Conservation (phyloP, 1,284 basidiomycete genomes). For the Tetrapyrgos nigripes region DNA sequence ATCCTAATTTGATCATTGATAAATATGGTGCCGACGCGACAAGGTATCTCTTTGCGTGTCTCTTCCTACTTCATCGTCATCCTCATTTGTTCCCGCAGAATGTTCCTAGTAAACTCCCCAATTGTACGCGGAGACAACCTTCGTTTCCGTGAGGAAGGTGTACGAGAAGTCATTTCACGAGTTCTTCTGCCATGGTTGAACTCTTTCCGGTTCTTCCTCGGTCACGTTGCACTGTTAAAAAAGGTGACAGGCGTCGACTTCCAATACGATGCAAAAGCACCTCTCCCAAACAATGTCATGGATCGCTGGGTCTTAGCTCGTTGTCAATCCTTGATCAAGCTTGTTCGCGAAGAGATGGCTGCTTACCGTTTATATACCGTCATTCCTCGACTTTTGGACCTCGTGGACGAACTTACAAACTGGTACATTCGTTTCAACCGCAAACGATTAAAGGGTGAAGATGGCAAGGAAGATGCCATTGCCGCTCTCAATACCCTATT, state of each 20-base stretch:
- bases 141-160: conserved; percentile 97
- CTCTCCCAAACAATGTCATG: conserved; percentile 94
- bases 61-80: neutral
- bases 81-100: conserved; percentile 49
- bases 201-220: conserved; percentile 98
- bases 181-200: conserved; percentile 99
- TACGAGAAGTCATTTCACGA: conserved; percentile 94
- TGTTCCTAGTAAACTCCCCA: conserved; percentile 99
- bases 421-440: conserved; percentile 99
- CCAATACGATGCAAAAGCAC: conserved; percentile 86
- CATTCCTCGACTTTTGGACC: conserved; percentile 91
- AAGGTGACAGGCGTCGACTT: conserved; percentile 86
- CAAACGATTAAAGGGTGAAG: conserved; percentile 94
- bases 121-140: conserved; percentile 98
- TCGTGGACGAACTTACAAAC: conserved; percentile 97
- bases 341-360: conserved; percentile 95
- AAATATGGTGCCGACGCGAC: conserved; percentile 97
- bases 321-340: conserved; percentile 94
- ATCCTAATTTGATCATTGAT: conserved; percentile 91
- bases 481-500: conserved; percentile 95
- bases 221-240: conserved; percentile 90
- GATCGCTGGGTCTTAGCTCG: conserved; percentile 98
- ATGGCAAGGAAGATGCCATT: conserved; percentile 88
- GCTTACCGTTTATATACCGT: conserved; percentile 99
- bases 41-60: conserved; percentile 54